Evolutionary conservation across 495 filamentous ascomycete species (phyloP).

Genomic region (Massariosphaeria phaeospora): DNA sequence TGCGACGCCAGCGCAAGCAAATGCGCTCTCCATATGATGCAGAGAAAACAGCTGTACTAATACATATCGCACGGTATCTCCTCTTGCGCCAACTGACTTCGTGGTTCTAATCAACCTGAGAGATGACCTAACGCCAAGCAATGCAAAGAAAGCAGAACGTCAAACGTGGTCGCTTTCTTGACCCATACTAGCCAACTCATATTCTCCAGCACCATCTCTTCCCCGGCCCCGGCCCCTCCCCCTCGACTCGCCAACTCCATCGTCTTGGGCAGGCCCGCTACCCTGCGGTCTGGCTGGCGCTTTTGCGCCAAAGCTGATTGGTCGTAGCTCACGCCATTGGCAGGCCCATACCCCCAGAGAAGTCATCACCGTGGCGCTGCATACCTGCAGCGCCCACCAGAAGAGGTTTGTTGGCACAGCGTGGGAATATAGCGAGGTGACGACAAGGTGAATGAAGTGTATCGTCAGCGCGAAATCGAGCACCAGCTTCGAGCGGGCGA

Average conservation of each 20-base stretch:
- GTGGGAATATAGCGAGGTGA: conserved; percentile 69
- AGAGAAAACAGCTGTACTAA: too few relatives aligned
- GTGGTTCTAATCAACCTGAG: not conserved
- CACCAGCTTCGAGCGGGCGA: conserved; percentile 83
- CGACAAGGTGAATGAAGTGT: conserved; percentile 78
- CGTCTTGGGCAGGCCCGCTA: conserved; percentile 38
- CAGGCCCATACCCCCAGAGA: conserved; percentile 82
- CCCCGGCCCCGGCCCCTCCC: conserved; percentile 51
- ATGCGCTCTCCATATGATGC: too few relatives aligned
- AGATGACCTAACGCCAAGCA: conserved; percentile 23
- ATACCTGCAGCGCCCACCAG: conserved; percentile 81
- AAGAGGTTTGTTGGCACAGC: conserved; percentile 66
- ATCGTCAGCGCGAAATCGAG: conserved; percentile 90
- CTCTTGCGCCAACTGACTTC: not conserved
- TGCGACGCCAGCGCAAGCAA: not conserved
- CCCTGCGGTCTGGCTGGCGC: conserved; percentile 27
- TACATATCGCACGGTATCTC: too few relatives aligned
- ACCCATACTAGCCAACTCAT: conserved; percentile 76
- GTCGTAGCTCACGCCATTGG: conserved; percentile 78
- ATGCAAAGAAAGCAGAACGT: conserved; percentile 23
- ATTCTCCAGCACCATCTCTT: conserved; percentile 61
- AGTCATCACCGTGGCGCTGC: conserved; percentile 64
- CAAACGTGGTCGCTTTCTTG: conserved; percentile 38
- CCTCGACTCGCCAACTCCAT: conserved; percentile 49
- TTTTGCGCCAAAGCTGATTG: conserved; percentile 72